Evolutionary conservation across 2,329 filamentous ascomycete genomes (phyloP).

Genomic region (Apiospora hydei): DNA sequence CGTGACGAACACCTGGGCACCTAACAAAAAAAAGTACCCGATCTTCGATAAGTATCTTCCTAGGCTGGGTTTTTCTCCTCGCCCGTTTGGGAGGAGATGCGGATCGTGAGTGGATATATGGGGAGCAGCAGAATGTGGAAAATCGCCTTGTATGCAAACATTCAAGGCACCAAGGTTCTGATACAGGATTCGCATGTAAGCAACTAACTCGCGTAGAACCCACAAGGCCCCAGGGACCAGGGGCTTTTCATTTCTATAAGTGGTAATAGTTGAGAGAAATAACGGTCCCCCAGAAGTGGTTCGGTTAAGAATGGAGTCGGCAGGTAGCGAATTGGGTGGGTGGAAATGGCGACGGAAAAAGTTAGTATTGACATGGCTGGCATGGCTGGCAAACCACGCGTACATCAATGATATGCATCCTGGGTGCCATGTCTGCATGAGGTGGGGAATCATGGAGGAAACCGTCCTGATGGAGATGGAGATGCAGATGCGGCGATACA

Average conservation of each 20-base stretch:
- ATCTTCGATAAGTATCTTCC: neutral
- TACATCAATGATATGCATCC: conserved; percentile 10
- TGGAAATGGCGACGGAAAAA: neutral
- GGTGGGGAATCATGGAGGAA: neutral
- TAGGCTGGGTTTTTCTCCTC: neutral
- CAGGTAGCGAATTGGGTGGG: conserved; percentile 1
- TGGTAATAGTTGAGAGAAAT: conserved; percentile 7
- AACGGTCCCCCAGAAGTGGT: conserved; percentile 14
- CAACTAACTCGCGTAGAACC: neutral
- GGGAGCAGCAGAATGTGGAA: neutral
- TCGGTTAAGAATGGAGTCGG: conserved; percentile 18
- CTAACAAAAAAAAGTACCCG: too few species aligned
- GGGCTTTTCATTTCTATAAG: neutral
- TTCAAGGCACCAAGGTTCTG: neutral
- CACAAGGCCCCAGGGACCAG: neutral
- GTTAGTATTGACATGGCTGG: neutral
- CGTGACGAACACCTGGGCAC: neutral
- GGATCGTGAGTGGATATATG: neutral
- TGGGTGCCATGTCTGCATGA: conserved; percentile 18
- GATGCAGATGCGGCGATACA: neutral
- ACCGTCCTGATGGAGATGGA: neutral
- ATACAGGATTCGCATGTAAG: neutral
- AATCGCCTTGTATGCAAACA: neutral
- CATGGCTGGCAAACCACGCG: neutral
- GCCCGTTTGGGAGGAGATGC: neutral